phyloP scores from a whole-genome alignment of 2,329 filamentous ascomycete genomes.

The Colletotrichum lindemuthianum region DNA sequence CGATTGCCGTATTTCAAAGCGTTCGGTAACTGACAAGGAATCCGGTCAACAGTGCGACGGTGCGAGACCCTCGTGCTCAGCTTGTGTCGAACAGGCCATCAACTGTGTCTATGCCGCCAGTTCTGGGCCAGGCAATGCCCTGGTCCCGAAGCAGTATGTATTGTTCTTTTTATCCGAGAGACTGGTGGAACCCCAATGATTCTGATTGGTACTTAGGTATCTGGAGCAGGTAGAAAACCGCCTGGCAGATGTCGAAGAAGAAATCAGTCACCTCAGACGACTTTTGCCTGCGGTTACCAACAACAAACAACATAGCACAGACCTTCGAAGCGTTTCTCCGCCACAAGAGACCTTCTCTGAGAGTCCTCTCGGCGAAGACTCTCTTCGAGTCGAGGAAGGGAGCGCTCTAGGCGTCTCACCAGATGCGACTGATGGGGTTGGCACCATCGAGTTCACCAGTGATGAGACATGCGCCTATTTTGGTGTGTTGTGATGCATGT shows the following conservation, averaged over 20 bases:
- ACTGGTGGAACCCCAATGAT: not conserved
- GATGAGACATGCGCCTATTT: slow-evolving; percentile 38
- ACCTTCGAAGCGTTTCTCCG: not conserved
- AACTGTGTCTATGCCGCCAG: slow-evolving; percentile 38
- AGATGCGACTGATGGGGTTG: slow-evolving; percentile 39
- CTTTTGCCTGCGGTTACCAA: slow-evolving; percentile 5
- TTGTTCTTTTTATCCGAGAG: not conserved
- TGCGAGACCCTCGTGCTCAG: slow-evolving; percentile 37
- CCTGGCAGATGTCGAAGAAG: slow-evolving; percentile 36
- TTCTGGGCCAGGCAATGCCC: slow-evolving; percentile 18
- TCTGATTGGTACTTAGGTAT: slow-evolving; percentile 24
- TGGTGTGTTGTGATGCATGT: slow-evolving; percentile 24
- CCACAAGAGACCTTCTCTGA: slow-evolving; percentile 1
- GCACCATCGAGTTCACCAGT: slow-evolving; percentile 38
- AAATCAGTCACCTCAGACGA: slow-evolving; percentile 35
- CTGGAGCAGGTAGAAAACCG: slow-evolving; percentile 37
- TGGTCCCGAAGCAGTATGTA: slow-evolving; percentile 33
- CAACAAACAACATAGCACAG: slow-evolving; percentile 12
- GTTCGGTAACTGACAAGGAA: not conserved
- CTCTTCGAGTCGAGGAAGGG: slow-evolving; percentile 30
- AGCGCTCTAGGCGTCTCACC: slow-evolving; percentile 33
- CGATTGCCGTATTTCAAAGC: not conserved
- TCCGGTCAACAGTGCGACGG: slow-evolving; percentile 37
- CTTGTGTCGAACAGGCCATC: slow-evolving; percentile 35
- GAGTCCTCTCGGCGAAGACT: not conserved